These are phyloP conservation scores for Lizanozyma gosingica DNA, from an alignment of 1,139 yeast genomes.

Conservation along the genomic window DNA sequence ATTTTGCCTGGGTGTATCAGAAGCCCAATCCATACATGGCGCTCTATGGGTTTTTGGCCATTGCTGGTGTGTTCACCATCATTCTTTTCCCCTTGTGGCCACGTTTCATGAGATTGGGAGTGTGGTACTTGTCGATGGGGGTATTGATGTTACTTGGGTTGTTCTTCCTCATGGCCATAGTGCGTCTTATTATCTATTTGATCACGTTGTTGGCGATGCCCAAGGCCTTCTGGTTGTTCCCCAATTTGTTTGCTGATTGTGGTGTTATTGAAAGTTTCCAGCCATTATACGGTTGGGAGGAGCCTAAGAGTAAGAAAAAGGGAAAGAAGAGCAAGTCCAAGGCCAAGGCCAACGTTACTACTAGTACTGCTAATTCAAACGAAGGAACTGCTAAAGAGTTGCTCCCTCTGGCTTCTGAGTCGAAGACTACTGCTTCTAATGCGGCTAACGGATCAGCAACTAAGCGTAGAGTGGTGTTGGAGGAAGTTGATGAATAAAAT, in stretches of 20 bases:
- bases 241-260: constrained; percentile 91
- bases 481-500: constrained; percentile 38
- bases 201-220: constrained; percentile 50
- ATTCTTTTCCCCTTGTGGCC: constrained; percentile 98
- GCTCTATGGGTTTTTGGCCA: constrained; percentile 53
- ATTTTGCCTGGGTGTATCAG: constrained; percentile 78
- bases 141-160: constrained; percentile 65
- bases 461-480: constrained; percentile 19
- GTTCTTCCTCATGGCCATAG: constrained; percentile 70
- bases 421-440: constrained; percentile 2
- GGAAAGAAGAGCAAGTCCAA: constrained; percentile 12
- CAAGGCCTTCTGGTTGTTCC: constrained; percentile 89
- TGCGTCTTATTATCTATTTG: constrained; percentile 66
- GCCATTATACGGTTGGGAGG: constrained; percentile 87
- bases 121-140: constrained; percentile 81
- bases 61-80: constrained; percentile 62
- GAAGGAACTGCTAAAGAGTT: constrained; percentile 3
- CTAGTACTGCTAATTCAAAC: constrained; percentile 1
- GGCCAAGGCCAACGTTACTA: constrained; percentile 6
- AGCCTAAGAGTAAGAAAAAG: constrained; percentile 25
- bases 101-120: constrained; percentile 74
- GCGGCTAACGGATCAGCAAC: constrained; percentile 11
- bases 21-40: constrained; percentile 67
- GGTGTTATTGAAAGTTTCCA: constrained; percentile 88
- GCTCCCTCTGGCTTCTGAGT: constrained; percentile 4